Conservation (phyloP, 371 early-diverging fungal species). For the Mortierella sp. region DNA sequence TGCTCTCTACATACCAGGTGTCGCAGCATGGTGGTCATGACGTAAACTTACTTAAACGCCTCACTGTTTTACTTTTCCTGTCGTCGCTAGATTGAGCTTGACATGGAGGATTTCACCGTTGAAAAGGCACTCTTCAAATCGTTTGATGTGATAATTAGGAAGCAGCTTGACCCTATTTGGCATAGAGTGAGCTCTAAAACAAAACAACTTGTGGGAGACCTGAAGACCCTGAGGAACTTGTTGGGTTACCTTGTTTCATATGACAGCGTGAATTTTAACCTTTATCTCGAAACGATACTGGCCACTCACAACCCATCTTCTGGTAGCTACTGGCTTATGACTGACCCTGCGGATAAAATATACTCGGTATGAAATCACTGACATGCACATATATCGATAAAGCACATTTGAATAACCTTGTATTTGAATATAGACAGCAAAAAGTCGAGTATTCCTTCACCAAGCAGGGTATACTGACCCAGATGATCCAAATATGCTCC, state of each 20-base stretch:
- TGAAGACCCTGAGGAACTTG: constrained; percentile 79
- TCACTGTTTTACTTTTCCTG: not conserved
- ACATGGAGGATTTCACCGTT: constrained; percentile 83
- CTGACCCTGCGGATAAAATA: constrained; percentile 87
- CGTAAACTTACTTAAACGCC: not conserved
- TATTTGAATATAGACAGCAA: constrained; percentile 61
- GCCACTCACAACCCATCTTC: constrained; percentile 63
- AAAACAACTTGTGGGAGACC: constrained; percentile 82
- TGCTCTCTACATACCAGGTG: not conserved
- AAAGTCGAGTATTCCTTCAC: constrained; percentile 73
- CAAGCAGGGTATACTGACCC: constrained; percentile 56
- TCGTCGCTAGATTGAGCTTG: constrained; percentile 68
- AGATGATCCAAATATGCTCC: constrained; percentile 67
- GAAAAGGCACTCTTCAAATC: constrained; percentile 88
- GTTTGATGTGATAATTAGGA: constrained; percentile 82
- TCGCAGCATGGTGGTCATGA: too few species aligned
- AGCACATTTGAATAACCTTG: not conserved
- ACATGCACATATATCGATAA: not conserved
- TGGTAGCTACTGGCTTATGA: constrained; percentile 78
- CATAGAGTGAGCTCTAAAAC: constrained; percentile 82
- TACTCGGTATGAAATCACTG: constrained; percentile 59
- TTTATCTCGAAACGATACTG: constrained; percentile 86
- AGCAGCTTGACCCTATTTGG: constrained; percentile 91
- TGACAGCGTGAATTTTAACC: constrained; percentile 91
- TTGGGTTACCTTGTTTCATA: constrained; percentile 83